Conservation (phyloP, 306 rosid genomes). For the Begonia peltatifolia region DNA sequence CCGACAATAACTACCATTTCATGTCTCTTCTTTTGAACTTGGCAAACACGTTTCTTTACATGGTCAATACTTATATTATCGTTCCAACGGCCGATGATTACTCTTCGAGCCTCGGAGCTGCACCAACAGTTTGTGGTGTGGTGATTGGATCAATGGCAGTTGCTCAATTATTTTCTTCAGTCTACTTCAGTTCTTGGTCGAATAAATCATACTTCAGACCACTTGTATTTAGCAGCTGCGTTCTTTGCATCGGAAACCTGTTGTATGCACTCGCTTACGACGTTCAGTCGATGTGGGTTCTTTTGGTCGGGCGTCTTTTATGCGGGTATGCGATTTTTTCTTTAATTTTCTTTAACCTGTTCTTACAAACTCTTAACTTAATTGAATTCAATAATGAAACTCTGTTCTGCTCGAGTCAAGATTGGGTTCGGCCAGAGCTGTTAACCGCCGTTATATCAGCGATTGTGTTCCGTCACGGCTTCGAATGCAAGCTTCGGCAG, state of each 20-base stretch:
- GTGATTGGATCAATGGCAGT: constrained; percentile 93
- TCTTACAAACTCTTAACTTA: background rate
- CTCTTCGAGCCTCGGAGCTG: constrained; percentile 84
- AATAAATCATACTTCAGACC: constrained; percentile 79
- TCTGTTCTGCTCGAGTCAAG: constrained; percentile 12
- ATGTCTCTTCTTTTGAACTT: constrained; percentile 73
- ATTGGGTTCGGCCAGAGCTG: constrained; percentile 89
- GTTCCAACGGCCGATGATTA: constrained; percentile 96
- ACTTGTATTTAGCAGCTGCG: constrained; percentile 75
- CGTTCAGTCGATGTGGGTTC: constrained; percentile 58
- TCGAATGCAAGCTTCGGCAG: constrained; percentile 95
- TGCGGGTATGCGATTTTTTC: constrained; percentile 61
- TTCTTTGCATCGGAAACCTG: constrained; percentile 47
- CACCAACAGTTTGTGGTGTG: constrained; percentile 87
- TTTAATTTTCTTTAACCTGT: constrained; percentile 9
- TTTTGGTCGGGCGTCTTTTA: constrained; percentile 68
- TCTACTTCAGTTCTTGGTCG: constrained; percentile 94
- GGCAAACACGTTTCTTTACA: constrained; percentile 76
- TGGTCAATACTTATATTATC: constrained; percentile 86
- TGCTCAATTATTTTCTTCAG: constrained; percentile 87
- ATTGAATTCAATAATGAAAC: background rate
- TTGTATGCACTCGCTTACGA: constrained; percentile 81
- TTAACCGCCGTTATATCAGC: constrained; percentile 83
- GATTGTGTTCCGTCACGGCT: constrained; percentile 66
- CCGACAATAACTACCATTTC: constrained; percentile 57